Base-by-base conservation (phyloP, 2,329 filamentous ascomycete species). In the Ophioceras dolichostomum region DNA sequence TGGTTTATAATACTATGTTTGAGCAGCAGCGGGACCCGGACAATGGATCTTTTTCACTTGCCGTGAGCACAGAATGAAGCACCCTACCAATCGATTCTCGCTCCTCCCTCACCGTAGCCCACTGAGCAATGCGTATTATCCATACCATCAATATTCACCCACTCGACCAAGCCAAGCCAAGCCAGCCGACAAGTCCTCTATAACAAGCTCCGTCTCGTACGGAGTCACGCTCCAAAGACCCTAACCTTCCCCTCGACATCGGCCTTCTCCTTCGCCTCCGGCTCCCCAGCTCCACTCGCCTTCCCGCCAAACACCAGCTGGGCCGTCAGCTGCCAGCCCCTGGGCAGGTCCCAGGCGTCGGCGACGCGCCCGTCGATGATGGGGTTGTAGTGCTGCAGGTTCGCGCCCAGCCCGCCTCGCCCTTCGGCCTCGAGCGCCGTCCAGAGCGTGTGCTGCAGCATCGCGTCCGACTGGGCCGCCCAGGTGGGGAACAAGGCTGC, bases 361-460 rank as follows among this genome's bases (percentile, higher is more conserved):
- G 62, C 54, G 20, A 73, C 70, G 51, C 67, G 65, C 42, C 65
- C 59, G 51, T 80, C 71, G 37, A 80, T 67, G 32, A 81, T 52
- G 3, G 76, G 76, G 58, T 77, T 79, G 60, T 81, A 82, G 55
- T 83, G 78, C 58, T 82, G 78, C 29, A 82, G 58, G 57, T 77
- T 81, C 41, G 68, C 70, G 37, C 76, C 76, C 34, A 81, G 65
- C n/a, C n/a, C n/a, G n/a, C n/a, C n/a, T n/a, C n/a, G n/a, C 13
- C 78, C 77, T 44, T 79, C 74, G 18, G 68, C 60, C 48, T 78
- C 73, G 16, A 83, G 64, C 2, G 68, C 74, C 2, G 70, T 68
- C 77, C 78, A 82, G 28, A 79, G 55, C 42, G 66, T 64, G 53
- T 67, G 77, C 54, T 81, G 76, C 53, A 77, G 68, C 71, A 83